A percentile compares a stretch with the other conserved stretches of the same genome.
Evolutionary conservation across 2,329 filamentous ascomycete genomes (phyloP).

Genomic region (Fusarium virguliforme): DNA sequence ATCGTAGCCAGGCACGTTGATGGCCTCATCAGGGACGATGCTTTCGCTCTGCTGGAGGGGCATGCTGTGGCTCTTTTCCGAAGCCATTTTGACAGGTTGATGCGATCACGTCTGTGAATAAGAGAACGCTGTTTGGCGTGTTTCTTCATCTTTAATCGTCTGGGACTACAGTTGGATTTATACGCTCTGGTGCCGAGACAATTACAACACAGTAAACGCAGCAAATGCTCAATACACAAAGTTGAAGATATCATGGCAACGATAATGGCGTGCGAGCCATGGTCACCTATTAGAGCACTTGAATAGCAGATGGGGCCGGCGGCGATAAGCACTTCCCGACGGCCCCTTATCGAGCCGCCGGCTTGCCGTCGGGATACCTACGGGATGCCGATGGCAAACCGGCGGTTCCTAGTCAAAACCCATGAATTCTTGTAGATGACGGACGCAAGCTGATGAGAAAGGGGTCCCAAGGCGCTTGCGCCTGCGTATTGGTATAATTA

Average conservation of each 20-base stretch:
- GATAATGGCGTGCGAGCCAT: constrained; percentile 50
- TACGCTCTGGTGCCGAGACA: background rate
- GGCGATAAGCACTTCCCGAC: constrained; percentile 12
- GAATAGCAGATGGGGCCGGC: constrained; percentile 14
- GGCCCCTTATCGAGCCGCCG: constrained; percentile 23
- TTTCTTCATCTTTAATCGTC: background rate
- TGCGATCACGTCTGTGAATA: background rate
- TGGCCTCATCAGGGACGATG: constrained; percentile 34
- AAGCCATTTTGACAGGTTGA: constrained; percentile 20
- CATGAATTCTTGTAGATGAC: too few species aligned
- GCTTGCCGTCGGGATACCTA: constrained; percentile 46
- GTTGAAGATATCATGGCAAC: constrained; percentile 46
- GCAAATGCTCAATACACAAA: background rate
- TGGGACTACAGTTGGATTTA: background rate
- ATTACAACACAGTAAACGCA: background rate
- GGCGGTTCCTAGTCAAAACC: background rate
- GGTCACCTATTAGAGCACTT: constrained; percentile 27
- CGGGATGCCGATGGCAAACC: constrained; percentile 24
- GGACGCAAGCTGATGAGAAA: background rate
- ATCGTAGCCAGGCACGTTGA: constrained; percentile 49
- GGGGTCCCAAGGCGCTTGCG: too few species aligned
- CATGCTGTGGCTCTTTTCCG: constrained; percentile 27
- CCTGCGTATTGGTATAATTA: too few species aligned
- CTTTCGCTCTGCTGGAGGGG: constrained; percentile 15
- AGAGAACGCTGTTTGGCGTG: background rate